Percentiles rank a stretch among this genome's conserved stretches.
phyloP scores from a whole-genome alignment of 2,329 filamentous ascomycete genomes.

The Ophiostoma sp. region DNA sequence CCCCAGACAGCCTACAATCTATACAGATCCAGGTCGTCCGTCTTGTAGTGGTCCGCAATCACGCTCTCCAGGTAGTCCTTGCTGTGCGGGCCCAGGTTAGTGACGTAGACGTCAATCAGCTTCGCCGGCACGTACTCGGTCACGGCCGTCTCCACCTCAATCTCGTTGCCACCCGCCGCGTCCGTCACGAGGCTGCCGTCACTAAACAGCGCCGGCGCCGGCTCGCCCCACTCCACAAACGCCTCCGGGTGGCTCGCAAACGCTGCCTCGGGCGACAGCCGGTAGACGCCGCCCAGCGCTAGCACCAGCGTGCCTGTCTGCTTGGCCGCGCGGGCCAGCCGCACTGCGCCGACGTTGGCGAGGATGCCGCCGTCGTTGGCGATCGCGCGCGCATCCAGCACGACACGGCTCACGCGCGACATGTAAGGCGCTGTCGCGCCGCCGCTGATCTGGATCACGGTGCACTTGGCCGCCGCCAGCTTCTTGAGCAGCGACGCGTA shows the following conservation, averaged over 20 bases:
- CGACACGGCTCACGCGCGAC: slow-evolving; percentile 91
- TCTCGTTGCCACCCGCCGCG: slow-evolving; percentile 45
- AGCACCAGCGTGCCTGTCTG: slow-evolving; percentile 79
- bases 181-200: slow-evolving; percentile 64
- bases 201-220: slow-evolving; percentile 69
- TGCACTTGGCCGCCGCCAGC: slow-evolving; percentile 69
- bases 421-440: slow-evolving; percentile 87
- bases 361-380: slow-evolving; percentile 83
- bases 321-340: slow-evolving; percentile 78
- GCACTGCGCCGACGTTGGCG: slow-evolving; percentile 73
- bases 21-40: slow-evolving; percentile 27
- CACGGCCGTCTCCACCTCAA: slow-evolving; percentile 71
- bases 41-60: slow-evolving; percentile 32
- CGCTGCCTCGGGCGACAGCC: slow-evolving; percentile 75
- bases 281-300: slow-evolving; percentile 86
- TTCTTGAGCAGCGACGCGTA: slow-evolving; percentile 65
- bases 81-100: slow-evolving; percentile 56
- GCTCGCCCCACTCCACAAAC: slow-evolving; percentile 80
- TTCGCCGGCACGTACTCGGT: slow-evolving; percentile 79
- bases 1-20: not conserved
- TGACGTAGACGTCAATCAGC: slow-evolving; percentile 74
- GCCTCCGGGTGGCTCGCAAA: slow-evolving; percentile 70
- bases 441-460: slow-evolving; percentile 77
- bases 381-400: slow-evolving; percentile 80
- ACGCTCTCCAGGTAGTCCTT: slow-evolving; percentile 30